Conservation (phyloP, 768 basidiomycete genomes). For the Hydnum rufescens region DNA sequence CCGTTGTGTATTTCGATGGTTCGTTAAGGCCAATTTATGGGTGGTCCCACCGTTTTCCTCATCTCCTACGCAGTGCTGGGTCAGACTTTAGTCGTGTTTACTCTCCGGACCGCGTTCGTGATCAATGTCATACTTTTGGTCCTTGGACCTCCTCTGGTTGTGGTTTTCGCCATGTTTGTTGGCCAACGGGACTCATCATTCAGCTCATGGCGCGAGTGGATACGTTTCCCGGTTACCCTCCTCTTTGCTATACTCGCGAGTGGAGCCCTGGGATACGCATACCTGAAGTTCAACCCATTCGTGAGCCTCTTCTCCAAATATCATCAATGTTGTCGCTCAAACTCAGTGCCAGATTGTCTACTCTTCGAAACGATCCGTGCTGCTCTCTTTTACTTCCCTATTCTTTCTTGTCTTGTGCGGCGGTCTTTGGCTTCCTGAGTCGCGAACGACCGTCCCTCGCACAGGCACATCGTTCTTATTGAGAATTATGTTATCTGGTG, state of each 20-base stretch:
- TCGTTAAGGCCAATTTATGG: slow-evolving; percentile 14
- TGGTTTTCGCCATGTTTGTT: slow-evolving; percentile 19
- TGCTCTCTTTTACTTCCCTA: slow-evolving; percentile 29
- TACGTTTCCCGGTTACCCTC: slow-evolving; percentile 44
- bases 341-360: slow-evolving; percentile 33
- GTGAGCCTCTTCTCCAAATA: slow-evolving; percentile 22
- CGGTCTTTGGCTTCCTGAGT: slow-evolving; percentile 14
- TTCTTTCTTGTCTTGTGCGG: slow-evolving; percentile 31
- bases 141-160: slow-evolving; percentile 37
- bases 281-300: slow-evolving; percentile 39
- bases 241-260: slow-evolving; percentile 16
- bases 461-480: slow-evolving; percentile 31
- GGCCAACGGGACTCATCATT: slow-evolving; percentile 6
- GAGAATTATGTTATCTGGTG: slow-evolving; percentile 40
- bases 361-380: slow-evolving; percentile 32
- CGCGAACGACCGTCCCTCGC: slow-evolving; percentile 21
- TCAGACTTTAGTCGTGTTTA: slow-evolving; percentile 31
- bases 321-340: background rate
- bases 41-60: background rate
- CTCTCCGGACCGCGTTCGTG: slow-evolving; percentile 29
- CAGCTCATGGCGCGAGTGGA: slow-evolving; percentile 18
- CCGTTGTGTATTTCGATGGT: slow-evolving; percentile 56
- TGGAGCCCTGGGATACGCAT: slow-evolving; percentile 24
- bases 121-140: slow-evolving; percentile 39
- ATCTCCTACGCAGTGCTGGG: slow-evolving; percentile 37